Conservation (phyloP, 345 rosid genomes). For the Linum lewisii region DNA sequence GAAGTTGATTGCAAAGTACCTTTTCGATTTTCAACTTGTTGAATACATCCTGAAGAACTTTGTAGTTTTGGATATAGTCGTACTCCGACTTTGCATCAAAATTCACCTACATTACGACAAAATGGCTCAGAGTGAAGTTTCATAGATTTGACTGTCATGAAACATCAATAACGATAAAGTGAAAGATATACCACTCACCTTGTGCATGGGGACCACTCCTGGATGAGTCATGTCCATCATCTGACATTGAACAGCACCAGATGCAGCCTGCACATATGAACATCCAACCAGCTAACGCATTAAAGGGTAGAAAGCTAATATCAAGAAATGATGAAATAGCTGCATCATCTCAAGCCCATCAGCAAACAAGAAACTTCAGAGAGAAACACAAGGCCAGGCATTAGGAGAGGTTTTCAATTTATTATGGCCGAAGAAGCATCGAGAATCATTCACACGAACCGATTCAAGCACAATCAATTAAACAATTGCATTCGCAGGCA, state of each 20-base stretch:
- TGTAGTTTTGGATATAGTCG: constrained; percentile 95
- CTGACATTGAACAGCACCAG: constrained; percentile 98
- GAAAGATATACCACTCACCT: constrained; percentile 30
- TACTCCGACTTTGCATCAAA: constrained; percentile 94
- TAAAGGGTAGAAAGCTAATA: neutral
- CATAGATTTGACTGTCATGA: neutral
- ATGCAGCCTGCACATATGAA: constrained; percentile 57
- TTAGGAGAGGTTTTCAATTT: too few species aligned
- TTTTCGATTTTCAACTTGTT: constrained; percentile 88
- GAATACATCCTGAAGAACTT: constrained; percentile 88
- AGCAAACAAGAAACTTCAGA: too few species aligned
- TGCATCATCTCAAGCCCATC: neutral
- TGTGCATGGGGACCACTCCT: constrained; percentile 96
- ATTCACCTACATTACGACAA: constrained; percentile 48
- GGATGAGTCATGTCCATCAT: constrained; percentile 95
- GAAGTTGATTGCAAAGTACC: constrained; percentile 25
- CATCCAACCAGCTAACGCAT: neutral
- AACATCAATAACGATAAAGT: neutral
- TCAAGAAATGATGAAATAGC: neutral
- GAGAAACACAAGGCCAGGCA: too few species aligned
- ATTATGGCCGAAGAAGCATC: too few species aligned
- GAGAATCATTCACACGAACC: too few species aligned
- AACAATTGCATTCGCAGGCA: too few species aligned
- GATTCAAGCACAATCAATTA: too few species aligned
- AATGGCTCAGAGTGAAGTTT: neutral